Percentiles rank a stretch among this genome's conserved stretches.
Conservation (phyloP, 768 basidiomycete species). For the Mycena olivaceomarginata region DNA sequence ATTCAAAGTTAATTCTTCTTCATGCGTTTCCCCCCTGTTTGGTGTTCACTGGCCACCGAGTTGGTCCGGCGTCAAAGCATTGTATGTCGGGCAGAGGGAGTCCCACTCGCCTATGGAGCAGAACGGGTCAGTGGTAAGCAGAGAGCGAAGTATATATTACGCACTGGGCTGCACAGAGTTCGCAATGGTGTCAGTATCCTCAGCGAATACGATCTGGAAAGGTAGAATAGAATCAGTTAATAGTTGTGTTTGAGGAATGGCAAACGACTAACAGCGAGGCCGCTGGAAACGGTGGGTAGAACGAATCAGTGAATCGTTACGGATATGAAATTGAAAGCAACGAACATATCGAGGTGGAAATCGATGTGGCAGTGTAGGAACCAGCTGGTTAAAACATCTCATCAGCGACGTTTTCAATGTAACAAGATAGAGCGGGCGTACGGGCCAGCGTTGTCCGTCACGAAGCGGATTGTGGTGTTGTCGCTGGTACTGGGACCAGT, state of each 20-base stretch:
- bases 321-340: not conserved
- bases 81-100: constrained; percentile 54
- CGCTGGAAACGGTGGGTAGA: constrained; percentile 18
- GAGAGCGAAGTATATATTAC: not conserved
- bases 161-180: constrained; percentile 27
- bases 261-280: constrained; percentile 39
- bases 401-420: not conserved
- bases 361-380: constrained; percentile 56
- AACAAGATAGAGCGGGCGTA: constrained; percentile 59
- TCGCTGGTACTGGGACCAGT: constrained; percentile 57
- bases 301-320: not conserved
- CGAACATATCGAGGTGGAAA: constrained; percentile 64
- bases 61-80: constrained; percentile 31
- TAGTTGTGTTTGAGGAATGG: not conserved
- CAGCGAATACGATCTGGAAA: constrained; percentile 49
- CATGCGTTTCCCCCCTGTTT: not conserved
- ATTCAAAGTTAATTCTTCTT: not conserved
- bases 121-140: not conserved
- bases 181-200: constrained; percentile 39
- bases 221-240: not conserved
- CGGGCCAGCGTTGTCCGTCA: constrained; percentile 81
- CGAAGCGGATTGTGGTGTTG: constrained; percentile 76
- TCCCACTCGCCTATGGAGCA: constrained; percentile 42
- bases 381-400: not conserved
- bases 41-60: constrained; percentile 5